Base-by-base conservation (phyloP, 768 basidiomycete species). In the Rhodotorula paludigena region DNA sequence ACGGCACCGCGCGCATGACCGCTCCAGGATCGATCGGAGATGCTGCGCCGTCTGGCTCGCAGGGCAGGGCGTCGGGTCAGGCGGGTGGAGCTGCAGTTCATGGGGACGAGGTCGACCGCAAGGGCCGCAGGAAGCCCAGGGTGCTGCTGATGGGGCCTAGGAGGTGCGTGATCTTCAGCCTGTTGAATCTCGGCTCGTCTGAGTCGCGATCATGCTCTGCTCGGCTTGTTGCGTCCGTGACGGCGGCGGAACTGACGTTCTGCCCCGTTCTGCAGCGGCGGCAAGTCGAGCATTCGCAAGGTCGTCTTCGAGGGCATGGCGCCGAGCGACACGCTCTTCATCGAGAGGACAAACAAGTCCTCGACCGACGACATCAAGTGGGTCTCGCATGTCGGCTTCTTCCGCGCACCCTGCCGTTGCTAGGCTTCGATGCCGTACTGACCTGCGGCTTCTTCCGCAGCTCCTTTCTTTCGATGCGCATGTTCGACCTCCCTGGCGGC, bases 401-500 rank as follows among this genome's bases (percentile, higher is more conserved):
- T 45, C 32, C 56, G 33, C 1, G 7, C 59, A 55, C 55, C 63
- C 53, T 61, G n/a, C 21, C 14, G 38, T 5, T 3, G 30, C 39
- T 21, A 3, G 51, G 56, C 28, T 7, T 25, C 47, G 32, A 20
- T 4, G 16, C 9, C 12, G 2, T 11, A 16, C 33, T 54, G 53
- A 36, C 35, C n/a, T n/a, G 25, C 2, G 15, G 21, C 39, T 42
- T 23, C 23, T 33, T 47, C 32, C 70, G 53, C 78, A 96, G 93
- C 79, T 88, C 92, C 48, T 86, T 94, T 70, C 86, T 96, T 68
- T 90, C 92, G 1, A 84, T 97, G 44, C 90, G 96, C 77, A 85
- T 97, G 76, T 96, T 91, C 91, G 92, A 96, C 76, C 90, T 91
- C 74, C 94, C 93, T 0, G 89, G 89, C 33, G 90, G 87, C 66